Conservation (phyloP, 1,284 basidiomycete genomes). For the Cryptococcus sp. region DNA sequence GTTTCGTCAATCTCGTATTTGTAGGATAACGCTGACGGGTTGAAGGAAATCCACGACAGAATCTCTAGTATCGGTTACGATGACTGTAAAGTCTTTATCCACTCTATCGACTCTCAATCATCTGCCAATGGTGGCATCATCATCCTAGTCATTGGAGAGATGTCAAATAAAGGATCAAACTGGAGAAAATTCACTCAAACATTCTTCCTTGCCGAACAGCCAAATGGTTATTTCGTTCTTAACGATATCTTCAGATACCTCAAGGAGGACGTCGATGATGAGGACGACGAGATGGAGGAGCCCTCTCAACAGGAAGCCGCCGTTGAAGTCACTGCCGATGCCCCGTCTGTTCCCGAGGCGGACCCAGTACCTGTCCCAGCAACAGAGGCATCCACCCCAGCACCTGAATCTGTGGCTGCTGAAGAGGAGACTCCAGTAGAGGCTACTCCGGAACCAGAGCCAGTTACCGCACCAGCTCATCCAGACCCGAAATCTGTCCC, state of each 20-base stretch:
- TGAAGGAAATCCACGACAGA: constrained; percentile 92
- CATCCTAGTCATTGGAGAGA: constrained; percentile 98
- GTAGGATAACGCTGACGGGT: constrained; percentile 6
- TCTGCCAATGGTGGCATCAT: constrained; percentile 94
- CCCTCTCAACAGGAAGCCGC: constrained; percentile 21
- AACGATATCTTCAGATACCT: constrained; percentile 99
- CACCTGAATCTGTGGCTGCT: constrained; percentile 22
- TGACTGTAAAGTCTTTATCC: constrained; percentile 97
- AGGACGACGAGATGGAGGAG: constrained; percentile 54
- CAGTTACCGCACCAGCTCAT: constrained; percentile 29
- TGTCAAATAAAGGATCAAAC: constrained; percentile 79
- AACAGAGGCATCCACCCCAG: constrained; percentile 23
- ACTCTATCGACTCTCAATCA: constrained; percentile 88
- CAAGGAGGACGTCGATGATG: constrained; percentile 84
- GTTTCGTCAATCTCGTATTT: constrained; percentile 17
- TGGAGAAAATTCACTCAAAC: constrained; percentile 99
- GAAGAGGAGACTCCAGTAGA: constrained; percentile 17
- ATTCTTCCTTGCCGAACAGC: constrained; percentile 99
- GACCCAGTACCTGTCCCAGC: constrained; percentile 22
- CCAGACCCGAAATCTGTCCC: constrained; percentile 31
- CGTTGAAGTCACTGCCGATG: constrained; percentile 21
- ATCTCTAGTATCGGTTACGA: constrained; percentile 90
- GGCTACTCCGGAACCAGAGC: constrained; percentile 40
- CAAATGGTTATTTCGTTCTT: constrained; percentile 98
- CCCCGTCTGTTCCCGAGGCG: constrained; percentile 49